Evolutionary conservation across 192 early-diverging fungal genomes (phyloP), one percentile per base, ranked within the genome.

Genomic region (Coemansia sp.): DNA sequence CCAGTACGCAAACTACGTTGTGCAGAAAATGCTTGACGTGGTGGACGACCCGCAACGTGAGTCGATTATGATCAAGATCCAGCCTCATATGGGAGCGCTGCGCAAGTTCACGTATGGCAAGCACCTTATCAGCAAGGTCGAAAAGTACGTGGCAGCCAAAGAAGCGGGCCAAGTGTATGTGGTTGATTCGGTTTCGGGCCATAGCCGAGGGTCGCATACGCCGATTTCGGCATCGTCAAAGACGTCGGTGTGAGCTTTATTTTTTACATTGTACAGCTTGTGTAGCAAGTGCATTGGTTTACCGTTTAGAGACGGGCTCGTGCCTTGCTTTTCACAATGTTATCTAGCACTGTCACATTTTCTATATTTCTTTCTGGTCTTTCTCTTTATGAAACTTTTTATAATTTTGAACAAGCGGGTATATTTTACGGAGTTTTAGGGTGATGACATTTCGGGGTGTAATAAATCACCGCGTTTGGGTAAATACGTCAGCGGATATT

Each of bases 1-100:
- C 82, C 96, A 99, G 79, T 99, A 94, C 69, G 97, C 97, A 49
- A 99, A 99, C 72, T 99, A 99, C 78, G 97, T 99, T 27, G 93
- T 99, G 43, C 97, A 99, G 74, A 99, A 99, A 78, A 95, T 99
- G 94, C 82, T 99, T 53, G 97, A 99, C 78, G 95, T 98, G 39
- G 94, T 96, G 9, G 92, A 94, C 64, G 94, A 88, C 13, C 85
- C 89, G n/a, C 93, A 97, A 75, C 86, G 91, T 27, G 91, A 94
- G 53, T 61, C 92, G 12, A 81, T 99, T n/a, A 84, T 98, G 19
- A 72, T 76, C 68, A 93, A 93, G 83, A 98, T 98, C 74, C 90
- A 90, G 70, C 94, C 94, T 11, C 94, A 98, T 57, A 78, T 98
- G 57, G 87, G 86, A 45, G 88, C 89, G 6, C 85, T 98, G 69